phyloP scores from a whole-genome alignment of 2,329 filamentous ascomycete species.

The Alternaria sp. region DNA sequence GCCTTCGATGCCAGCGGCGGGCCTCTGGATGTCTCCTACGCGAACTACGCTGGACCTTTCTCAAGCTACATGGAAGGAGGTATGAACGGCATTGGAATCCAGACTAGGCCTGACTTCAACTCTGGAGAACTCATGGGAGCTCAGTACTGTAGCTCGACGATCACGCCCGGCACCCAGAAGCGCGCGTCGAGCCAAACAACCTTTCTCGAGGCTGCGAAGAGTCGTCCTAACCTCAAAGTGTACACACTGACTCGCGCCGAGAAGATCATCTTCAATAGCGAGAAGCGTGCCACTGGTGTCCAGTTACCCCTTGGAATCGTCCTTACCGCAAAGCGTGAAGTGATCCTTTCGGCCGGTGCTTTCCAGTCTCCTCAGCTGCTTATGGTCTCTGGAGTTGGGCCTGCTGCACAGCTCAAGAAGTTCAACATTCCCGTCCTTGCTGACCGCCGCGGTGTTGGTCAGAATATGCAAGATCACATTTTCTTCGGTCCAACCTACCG shows the following conservation, averaged over 20 bases:
- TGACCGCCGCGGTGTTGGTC: constrained; percentile 33
- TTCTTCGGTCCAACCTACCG: constrained; percentile 31
- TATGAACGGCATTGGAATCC: constrained; percentile 22
- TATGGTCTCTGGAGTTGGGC: constrained; percentile 49
- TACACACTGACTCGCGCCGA: constrained; percentile 43
- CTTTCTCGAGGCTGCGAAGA: constrained; percentile 6
- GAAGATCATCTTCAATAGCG: constrained; percentile 44
- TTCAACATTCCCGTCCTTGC: constrained; percentile 28
- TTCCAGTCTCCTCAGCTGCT: constrained; percentile 52
- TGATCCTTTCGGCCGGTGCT: constrained; percentile 53
- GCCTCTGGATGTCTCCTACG: constrained; percentile 24
- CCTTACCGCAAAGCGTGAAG: constrained; percentile 48
- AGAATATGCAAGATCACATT: constrained; percentile 30
- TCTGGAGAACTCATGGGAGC: constrained; percentile 21
- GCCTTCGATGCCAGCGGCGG: constrained; percentile 16
- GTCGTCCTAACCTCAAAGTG: constrained; percentile 20
- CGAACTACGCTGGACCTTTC: constrained; percentile 25
- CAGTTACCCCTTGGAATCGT: constrained; percentile 13
- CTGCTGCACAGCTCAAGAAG: constrained; percentile 17
- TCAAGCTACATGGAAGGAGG: constrained; percentile 22
- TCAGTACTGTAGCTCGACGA: constrained; percentile 30
- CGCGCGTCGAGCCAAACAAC: constrained; percentile 14
- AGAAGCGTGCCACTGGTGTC: constrained; percentile 32
- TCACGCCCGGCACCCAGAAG: constrained; percentile 24
- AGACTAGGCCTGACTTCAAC: constrained; percentile 20